phyloP scores from a whole-genome alignment of 129 eudicot genomes.

The Lactuca saligna region DNA sequence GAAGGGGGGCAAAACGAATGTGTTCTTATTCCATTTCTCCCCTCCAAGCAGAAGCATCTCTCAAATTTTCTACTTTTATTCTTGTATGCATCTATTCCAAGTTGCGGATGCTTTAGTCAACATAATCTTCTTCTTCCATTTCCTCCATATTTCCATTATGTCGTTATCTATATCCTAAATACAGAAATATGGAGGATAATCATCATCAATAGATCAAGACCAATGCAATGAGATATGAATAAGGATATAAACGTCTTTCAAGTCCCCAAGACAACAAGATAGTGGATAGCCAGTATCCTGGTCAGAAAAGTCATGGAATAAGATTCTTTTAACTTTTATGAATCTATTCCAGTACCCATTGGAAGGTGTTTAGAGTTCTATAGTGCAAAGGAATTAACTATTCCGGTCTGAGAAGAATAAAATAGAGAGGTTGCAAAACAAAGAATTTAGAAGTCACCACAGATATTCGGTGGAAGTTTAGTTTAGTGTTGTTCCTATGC shows the following conservation, averaged over 20 bases:
- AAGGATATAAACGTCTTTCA: neutral
- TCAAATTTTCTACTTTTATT: constrained; percentile 21
- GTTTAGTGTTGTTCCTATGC: constrained; percentile 39
- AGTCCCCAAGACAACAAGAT: constrained; percentile 6
- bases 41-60: constrained; percentile 74
- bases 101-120: constrained; percentile 81
- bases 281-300: constrained; percentile 47
- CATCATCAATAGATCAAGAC: constrained; percentile 11
- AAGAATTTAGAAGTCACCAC: constrained; percentile 41
- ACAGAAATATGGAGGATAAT: constrained; percentile 21
- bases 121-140: constrained; percentile 51
- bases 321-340: constrained; percentile 67
- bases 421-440: constrained; percentile 34
- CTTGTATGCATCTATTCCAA: constrained; percentile 50
- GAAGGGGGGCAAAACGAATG: constrained; percentile 73
- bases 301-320: constrained; percentile 67
- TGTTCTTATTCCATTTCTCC: constrained; percentile 80
- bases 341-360: constrained; percentile 80
- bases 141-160: constrained; percentile 23
- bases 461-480: constrained; percentile 25
- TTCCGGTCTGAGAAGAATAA: constrained; percentile 41
- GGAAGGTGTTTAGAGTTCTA: constrained; percentile 67
- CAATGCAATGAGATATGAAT: neutral
- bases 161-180: constrained; percentile 28
- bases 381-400: constrained; percentile 46